Evolutionary conservation across 495 filamentous ascomycete species (phyloP).

Genomic region (Podospora pseudoanserina): DNA sequence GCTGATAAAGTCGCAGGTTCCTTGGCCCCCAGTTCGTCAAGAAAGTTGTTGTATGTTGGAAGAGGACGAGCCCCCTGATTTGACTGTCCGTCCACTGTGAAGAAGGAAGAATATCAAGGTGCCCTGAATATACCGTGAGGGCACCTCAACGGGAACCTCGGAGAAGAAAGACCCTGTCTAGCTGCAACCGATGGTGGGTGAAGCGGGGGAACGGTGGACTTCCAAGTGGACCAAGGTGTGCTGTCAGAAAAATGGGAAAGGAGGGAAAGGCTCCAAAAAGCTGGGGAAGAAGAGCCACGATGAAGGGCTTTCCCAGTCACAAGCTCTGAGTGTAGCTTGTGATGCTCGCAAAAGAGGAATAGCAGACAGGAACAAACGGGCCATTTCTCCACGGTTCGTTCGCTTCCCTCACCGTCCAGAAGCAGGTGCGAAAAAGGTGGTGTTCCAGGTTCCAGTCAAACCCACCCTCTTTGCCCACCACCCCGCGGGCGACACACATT

Average conservation of each 20-base stretch:
- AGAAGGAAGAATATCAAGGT: not conserved
- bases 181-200: slow-evolving; percentile 1
- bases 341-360: not conserved
- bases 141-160: not conserved
- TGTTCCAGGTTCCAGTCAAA: slow-evolving; percentile 1
- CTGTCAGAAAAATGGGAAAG: slow-evolving; percentile 1
- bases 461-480: slow-evolving; percentile 9
- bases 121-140: not conserved
- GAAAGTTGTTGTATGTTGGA: not conserved
- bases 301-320: slow-evolving; percentile 1
- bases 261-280: slow-evolving; percentile 2
- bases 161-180: not conserved
- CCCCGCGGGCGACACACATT: slow-evolving; percentile 11
- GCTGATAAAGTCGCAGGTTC: slow-evolving; percentile 30
- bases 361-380: not conserved
- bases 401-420: not conserved
- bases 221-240: slow-evolving; percentile 1
- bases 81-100: no score
- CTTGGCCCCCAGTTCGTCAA: slow-evolving; percentile 20
- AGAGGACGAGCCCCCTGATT: not conserved
- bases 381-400: not conserved
- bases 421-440: not conserved
- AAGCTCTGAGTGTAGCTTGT: not conserved
- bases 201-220: not conserved
- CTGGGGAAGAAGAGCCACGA: slow-evolving; percentile 5